Conservation (phyloP, 2,329 filamentous ascomycete species). For the Xylariales sp. region DNA sequence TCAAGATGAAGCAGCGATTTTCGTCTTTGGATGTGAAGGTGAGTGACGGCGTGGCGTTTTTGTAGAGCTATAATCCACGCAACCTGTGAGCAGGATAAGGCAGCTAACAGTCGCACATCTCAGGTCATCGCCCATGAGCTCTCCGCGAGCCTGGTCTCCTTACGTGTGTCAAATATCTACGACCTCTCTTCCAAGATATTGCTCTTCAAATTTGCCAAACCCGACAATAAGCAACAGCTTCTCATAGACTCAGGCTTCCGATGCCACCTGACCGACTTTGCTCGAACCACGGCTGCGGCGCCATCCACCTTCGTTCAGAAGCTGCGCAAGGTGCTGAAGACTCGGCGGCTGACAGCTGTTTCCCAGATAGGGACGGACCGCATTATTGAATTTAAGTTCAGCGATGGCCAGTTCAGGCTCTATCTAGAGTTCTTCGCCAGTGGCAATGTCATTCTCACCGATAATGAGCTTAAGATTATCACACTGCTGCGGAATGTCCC, state of each 20-base stretch:
- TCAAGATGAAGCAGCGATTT: slow-evolving; percentile 52
- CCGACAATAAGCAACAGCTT: slow-evolving; percentile 82
- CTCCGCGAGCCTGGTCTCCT: slow-evolving; percentile 65
- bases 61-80: not conserved
- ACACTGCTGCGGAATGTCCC: slow-evolving; percentile 75
- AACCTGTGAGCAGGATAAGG: not conserved
- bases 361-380: slow-evolving; percentile 88
- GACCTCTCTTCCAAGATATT: slow-evolving; percentile 90
- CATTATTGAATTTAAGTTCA: slow-evolving; percentile 88
- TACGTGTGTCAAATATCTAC: slow-evolving; percentile 91
- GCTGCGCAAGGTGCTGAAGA: slow-evolving; percentile 84
- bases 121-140: slow-evolving; percentile 95
- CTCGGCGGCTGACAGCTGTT: slow-evolving; percentile 75
- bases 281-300: slow-evolving; percentile 76
- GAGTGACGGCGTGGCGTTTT: slow-evolving; percentile 5
- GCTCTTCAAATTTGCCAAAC: slow-evolving; percentile 90
- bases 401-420: slow-evolving; percentile 80
- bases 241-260: slow-evolving; percentile 94
- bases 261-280: slow-evolving; percentile 88
- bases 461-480: slow-evolving; percentile 76
- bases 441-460: slow-evolving; percentile 91
- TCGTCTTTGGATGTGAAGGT: slow-evolving; percentile 55
- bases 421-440: slow-evolving; percentile 96
- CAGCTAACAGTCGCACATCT: not conserved
- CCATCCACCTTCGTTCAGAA: slow-evolving; percentile 83